phyloP scores from a whole-genome alignment of 129 eudicot genomes.

The Pulicaria dysenterica region DNA sequence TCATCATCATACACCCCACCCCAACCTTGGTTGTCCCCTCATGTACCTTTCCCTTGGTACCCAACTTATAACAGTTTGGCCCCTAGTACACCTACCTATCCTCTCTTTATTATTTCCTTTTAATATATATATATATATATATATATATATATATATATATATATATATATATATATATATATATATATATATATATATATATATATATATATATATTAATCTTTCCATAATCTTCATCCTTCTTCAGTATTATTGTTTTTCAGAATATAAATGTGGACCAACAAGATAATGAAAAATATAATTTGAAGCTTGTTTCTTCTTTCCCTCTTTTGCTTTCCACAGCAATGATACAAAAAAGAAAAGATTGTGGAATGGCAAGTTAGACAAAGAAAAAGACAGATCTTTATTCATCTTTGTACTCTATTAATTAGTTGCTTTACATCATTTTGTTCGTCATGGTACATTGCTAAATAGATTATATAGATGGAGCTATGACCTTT shows the following conservation, averaged over 20 bases:
- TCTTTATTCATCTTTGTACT: constrained; percentile 31
- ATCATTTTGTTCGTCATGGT: constrained; percentile 29
- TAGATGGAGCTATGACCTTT: neutral
- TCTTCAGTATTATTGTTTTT: neutral
- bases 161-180: too few relatives aligned
- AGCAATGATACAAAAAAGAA: constrained; percentile 12
- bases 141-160: too few relatives aligned
- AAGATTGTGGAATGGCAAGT: constrained; percentile 22
- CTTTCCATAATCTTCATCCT: neutral
- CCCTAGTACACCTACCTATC: constrained; percentile 10
- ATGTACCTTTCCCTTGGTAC: constrained; percentile 33
- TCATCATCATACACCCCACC: constrained; percentile 42
- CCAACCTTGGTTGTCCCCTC: constrained; percentile 43
- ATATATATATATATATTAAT: neutral
- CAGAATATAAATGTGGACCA: neutral
- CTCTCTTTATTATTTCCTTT: neutral
- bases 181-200: too few relatives aligned
- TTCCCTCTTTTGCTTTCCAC: constrained; percentile 25
- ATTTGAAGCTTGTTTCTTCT: neutral
- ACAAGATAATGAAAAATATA: neutral
- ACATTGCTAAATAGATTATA: neutral
- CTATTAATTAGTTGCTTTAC: constrained; percentile 26
- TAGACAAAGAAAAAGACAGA: constrained; percentile 22
- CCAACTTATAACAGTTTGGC: constrained; percentile 30
- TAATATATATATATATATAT: too few relatives aligned